Conservation (phyloP, 73 alveolate species). For the Symbiodinium natans region DNA sequence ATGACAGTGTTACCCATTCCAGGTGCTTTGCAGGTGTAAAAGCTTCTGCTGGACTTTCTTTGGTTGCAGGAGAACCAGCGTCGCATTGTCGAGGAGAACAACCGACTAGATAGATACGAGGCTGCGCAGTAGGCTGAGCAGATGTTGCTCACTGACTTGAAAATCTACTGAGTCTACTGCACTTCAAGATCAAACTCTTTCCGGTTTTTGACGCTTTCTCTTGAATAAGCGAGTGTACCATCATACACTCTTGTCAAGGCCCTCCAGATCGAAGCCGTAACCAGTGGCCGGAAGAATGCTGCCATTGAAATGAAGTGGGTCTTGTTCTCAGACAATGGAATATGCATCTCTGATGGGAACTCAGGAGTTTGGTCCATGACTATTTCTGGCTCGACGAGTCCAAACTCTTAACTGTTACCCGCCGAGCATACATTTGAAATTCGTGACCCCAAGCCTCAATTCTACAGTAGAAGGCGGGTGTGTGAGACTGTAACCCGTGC, state of each 20-base stretch:
- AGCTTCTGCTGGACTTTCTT: too few relatives aligned
- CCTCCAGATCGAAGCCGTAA: constrained; percentile 60
- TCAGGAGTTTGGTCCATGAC: too few relatives aligned
- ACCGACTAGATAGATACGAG: constrained; percentile 58
- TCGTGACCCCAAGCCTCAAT: too few relatives aligned
- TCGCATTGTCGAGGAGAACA: constrained; percentile 82
- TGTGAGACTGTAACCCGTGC: too few relatives aligned
- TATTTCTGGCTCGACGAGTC: too few relatives aligned
- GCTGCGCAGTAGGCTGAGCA: background rate
- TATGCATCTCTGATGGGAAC: background rate
- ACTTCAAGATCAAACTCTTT: background rate
- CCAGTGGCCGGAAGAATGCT: constrained; percentile 82
- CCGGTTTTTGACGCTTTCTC: background rate
- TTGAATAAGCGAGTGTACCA: background rate
- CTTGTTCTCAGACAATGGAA: background rate
- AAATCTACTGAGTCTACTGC: background rate
- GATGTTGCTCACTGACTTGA: background rate
- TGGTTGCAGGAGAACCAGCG: constrained; percentile 73
- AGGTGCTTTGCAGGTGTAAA: too few relatives aligned
- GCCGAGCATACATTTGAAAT: too few relatives aligned
- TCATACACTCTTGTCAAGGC: background rate
- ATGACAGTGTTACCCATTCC: too few relatives aligned
- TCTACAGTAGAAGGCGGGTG: too few relatives aligned
- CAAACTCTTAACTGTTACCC: too few relatives aligned
- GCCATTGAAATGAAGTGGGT: constrained; percentile 93